Percentiles rank a stretch among this genome's conserved stretches.
These are phyloP conservation scores for Lachancea kluyveri DNA, from an alignment of 805 yeast genomes.

Conservation along the genomic window DNA sequence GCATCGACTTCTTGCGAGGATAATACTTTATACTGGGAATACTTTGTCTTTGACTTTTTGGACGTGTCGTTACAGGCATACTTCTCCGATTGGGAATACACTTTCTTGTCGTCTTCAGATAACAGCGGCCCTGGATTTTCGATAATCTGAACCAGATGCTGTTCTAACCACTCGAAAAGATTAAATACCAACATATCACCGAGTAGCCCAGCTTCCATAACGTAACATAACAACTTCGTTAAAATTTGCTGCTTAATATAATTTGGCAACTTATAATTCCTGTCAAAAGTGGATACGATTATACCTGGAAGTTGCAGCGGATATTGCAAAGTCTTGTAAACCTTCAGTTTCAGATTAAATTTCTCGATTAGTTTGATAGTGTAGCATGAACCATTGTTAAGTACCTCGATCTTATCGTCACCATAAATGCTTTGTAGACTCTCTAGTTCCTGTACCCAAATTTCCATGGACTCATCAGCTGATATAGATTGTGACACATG, in stretches of 20 bases:
- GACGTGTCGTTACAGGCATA: not conserved
- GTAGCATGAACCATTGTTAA: conserved; percentile 25
- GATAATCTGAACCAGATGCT: conserved; percentile 48
- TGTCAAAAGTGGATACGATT: conserved; percentile 39
- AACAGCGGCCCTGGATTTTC: conserved; percentile 71
- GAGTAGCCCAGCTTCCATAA: conserved; percentile 38
- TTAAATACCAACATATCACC: conserved; percentile 70
- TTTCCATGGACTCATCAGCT: conserved; percentile 32
- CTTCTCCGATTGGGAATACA: not conserved
- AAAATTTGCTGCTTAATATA: conserved; percentile 60
- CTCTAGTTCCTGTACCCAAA: conserved; percentile 75
- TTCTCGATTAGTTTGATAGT: conserved; percentile 32
- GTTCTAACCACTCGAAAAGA: conserved; percentile 74
- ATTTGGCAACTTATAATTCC: conserved; percentile 52
- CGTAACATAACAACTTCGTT: conserved; percentile 38
- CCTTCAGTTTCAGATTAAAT: conserved; percentile 27
- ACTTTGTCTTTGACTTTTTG: conserved; percentile 1
- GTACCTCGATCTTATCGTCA: conserved; percentile 35
- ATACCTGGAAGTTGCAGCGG: conserved; percentile 71
- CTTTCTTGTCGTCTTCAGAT: conserved; percentile 15
- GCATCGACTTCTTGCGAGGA: conserved; percentile 28
- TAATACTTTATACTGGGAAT: conserved; percentile 10
- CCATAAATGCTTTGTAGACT: conserved; percentile 55
- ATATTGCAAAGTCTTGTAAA: conserved; percentile 46
- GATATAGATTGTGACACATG: conserved; percentile 6